Evolutionary conservation across 73 alveolate genomes (phyloP).

Genomic region (Tetrahymena elliotti): DNA sequence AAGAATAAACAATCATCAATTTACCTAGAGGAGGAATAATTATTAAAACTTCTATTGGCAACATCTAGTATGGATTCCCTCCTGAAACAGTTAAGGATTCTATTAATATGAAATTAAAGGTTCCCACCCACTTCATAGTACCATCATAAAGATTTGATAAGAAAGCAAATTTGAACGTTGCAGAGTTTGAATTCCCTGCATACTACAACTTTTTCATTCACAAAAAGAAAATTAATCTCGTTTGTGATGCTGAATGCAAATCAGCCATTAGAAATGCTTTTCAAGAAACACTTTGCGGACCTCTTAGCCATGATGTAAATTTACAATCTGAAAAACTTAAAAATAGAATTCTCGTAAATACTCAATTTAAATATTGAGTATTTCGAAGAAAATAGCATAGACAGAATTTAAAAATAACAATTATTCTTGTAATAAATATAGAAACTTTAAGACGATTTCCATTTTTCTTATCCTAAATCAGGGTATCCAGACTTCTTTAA

Average conservation of each 20-base stretch:
- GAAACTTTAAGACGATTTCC: conserved; percentile 8
- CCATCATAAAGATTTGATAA: conserved; percentile 39
- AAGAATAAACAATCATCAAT: not conserved
- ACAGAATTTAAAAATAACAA: no score
- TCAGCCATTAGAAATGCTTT: conserved; percentile 26
- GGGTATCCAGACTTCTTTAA: conserved; percentile 38
- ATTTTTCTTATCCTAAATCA: conserved; percentile 17
- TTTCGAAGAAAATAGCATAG: no score
- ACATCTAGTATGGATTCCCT: conserved; percentile 34
- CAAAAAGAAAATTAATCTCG: conserved; percentile 19
- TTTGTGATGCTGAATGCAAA: conserved; percentile 21
- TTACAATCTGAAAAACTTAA: not conserved
- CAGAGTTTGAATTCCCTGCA: conserved; percentile 46
- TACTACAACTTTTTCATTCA: conserved; percentile 22
- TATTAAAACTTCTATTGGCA: conserved; percentile 9
- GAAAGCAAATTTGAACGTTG: conserved; percentile 21
- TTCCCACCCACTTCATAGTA: conserved; percentile 25
- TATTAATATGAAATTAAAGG: conserved; percentile 16
- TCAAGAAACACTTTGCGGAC: conserved; percentile 33
- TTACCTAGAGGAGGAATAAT: conserved; percentile 38
- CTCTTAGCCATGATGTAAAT: conserved; percentile 11
- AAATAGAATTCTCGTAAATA: not conserved
- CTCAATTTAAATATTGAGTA: not conserved
- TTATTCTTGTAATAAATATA: not conserved
- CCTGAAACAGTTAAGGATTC: conserved; percentile 47